These are phyloP conservation scores for Tolypocladium sp. DNA, from an alignment of 2,329 filamentous ascomycete genomes.

Conservation along the genomic window DNA sequence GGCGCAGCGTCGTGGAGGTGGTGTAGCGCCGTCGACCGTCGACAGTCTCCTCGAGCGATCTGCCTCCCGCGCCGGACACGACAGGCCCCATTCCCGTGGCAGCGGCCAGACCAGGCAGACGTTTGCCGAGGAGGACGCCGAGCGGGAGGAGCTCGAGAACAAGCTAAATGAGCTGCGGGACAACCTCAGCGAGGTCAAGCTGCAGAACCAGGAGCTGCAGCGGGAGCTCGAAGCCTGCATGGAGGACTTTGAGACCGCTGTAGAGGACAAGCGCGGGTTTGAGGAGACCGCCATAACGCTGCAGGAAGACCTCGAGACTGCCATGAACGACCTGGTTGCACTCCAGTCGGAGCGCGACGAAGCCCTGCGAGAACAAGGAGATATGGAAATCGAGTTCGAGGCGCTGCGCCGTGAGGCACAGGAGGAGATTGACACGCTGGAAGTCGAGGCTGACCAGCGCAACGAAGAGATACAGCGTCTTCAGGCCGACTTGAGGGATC, in stretches of 20 bases:
- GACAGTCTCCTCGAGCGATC: constrained; percentile 95
- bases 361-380: constrained; percentile 56
- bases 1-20: constrained; percentile 64
- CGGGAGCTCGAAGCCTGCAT: constrained; percentile 72
- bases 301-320: constrained; percentile 72
- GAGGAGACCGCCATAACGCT: constrained; percentile 52
- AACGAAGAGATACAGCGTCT: constrained; percentile 62
- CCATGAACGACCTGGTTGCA: constrained; percentile 69
- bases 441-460: constrained; percentile 65
- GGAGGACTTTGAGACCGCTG: constrained; percentile 67
- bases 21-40: constrained; percentile 57
- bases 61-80: constrained; percentile 67
- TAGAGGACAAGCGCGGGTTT: constrained; percentile 52
- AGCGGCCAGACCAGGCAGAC: constrained; percentile 62
- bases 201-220: constrained; percentile 84
- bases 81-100: constrained; percentile 63
- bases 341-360: constrained; percentile 82
- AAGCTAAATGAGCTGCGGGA: constrained; percentile 78
- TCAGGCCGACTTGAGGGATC: constrained; percentile 62
- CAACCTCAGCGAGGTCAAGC: constrained; percentile 73
- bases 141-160: constrained; percentile 78
- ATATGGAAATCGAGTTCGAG: constrained; percentile 53
- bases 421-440: constrained; percentile 56
- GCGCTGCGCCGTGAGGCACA: constrained; percentile 54
- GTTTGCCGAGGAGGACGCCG: constrained; percentile 55